Conservation (phyloP, 2,329 filamentous ascomycete genomes). For the Pseudopyricularia javanii region DNA sequence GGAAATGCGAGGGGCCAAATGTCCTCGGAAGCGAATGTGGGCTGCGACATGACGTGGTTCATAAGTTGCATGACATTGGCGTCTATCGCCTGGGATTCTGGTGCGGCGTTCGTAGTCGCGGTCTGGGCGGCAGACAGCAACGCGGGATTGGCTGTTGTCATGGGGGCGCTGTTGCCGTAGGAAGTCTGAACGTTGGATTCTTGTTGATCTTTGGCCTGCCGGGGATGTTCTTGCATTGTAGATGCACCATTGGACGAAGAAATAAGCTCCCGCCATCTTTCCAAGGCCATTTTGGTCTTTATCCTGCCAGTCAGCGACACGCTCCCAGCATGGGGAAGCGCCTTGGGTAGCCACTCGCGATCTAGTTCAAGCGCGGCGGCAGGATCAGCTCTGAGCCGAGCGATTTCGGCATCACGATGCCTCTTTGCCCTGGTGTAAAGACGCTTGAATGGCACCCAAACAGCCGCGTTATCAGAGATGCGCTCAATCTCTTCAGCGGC, state of each 20-base stretch:
- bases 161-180: background rate
- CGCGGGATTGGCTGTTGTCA: no score
- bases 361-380: constrained; percentile 37
- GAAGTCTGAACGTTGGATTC: background rate
- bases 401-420: constrained; percentile 38
- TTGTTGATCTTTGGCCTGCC: background rate
- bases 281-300: constrained; percentile 32
- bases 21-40: constrained; percentile 21
- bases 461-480: constrained; percentile 30
- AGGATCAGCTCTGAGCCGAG: constrained; percentile 32
- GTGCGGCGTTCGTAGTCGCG: no score
- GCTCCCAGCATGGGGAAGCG: constrained; percentile 32
- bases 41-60: constrained; percentile 23
- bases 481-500: constrained; percentile 27
- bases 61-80: constrained; percentile 16
- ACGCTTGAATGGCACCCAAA: constrained; percentile 41
- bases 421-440: constrained; percentile 38
- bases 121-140: no score
- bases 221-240: background rate
- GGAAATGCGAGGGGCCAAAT: constrained; percentile 16
- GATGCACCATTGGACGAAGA: constrained; percentile 11
- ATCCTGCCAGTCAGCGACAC: constrained; percentile 31
- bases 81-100: background rate
- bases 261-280: constrained; percentile 40
- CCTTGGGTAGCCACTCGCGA: constrained; percentile 30